Conservation (phyloP, 2,329 filamentous ascomycete genomes). For the Cladosporium velox region DNA sequence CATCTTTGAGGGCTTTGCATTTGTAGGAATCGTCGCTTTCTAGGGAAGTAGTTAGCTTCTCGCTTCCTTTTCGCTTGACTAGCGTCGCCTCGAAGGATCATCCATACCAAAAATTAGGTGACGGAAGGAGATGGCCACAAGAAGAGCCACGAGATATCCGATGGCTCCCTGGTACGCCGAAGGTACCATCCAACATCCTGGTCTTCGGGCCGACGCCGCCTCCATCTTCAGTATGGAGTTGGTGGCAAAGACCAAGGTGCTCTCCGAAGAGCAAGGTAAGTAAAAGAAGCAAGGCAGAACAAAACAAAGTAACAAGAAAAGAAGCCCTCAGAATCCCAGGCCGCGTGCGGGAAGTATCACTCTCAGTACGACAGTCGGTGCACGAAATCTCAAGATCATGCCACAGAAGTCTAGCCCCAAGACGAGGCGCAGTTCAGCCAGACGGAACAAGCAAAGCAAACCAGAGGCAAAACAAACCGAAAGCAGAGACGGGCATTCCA, state of each 20-base stretch:
- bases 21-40: slow-evolving; percentile 51
- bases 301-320: not conserved
- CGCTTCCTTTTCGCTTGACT: not conserved
- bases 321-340: not conserved
- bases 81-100: not conserved
- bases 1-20: slow-evolving; percentile 54
- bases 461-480: not conserved
- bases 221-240: not conserved
- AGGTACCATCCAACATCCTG: not conserved
- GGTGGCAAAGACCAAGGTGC: not conserved
- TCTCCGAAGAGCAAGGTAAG: not conserved
- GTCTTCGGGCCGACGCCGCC: not conserved
- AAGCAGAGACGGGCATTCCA: not conserved
- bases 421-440: not conserved
- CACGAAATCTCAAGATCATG: not conserved
- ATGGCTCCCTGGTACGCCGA: not conserved
- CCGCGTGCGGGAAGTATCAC: not conserved
- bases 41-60: not conserved
- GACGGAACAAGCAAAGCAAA: not conserved
- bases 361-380: not conserved
- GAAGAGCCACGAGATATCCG: slow-evolving; percentile 3
- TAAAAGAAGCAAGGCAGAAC: not conserved
- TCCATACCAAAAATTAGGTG: slow-evolving; percentile 2
- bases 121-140: slow-evolving; percentile 2
- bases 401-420: not conserved